Evolutionary conservation across 1,139 yeast species (phyloP).

Genomic region (Blastobotrys raffinosifermentans): DNA sequence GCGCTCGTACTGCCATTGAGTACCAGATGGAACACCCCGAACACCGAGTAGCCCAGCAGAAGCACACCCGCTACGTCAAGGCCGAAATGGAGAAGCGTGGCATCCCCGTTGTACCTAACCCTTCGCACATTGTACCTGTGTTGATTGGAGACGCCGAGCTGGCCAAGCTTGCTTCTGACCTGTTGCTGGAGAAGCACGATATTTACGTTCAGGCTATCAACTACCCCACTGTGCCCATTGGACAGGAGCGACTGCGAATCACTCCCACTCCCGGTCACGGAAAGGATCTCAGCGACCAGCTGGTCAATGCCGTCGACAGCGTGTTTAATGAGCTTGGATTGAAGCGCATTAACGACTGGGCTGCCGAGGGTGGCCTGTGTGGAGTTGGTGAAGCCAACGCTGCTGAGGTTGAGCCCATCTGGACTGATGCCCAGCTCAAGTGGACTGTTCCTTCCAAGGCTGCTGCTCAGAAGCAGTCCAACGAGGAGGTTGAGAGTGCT

Average conservation of each 20-base stretch:
- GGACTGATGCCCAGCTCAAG: slow-evolving; percentile 75
- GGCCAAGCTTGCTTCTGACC: slow-evolving; percentile 87
- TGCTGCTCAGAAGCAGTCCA: too few species aligned
- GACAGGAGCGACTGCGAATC: slow-evolving; percentile 90
- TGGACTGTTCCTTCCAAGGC: too few species aligned
- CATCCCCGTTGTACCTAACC: slow-evolving; percentile 94
- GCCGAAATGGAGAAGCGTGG: slow-evolving; percentile 61
- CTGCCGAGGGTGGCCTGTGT: slow-evolving; percentile 71
- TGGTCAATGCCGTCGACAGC: slow-evolving; percentile 71
- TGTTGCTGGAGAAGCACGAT: slow-evolving; percentile 72
- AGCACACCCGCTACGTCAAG: slow-evolving; percentile 81
- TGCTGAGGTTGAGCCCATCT: slow-evolving; percentile 47
- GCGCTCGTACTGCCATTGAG: slow-evolving; percentile 81
- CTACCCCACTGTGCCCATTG: slow-evolving; percentile 96
- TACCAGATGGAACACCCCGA: slow-evolving; percentile 71
- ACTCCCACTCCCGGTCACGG: slow-evolving; percentile 98
- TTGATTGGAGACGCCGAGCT: slow-evolving; percentile 90
- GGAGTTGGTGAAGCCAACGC: slow-evolving; percentile 63
- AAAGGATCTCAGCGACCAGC: slow-evolving; percentile 64
- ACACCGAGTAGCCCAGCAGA: slow-evolving; percentile 81
- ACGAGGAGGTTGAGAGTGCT: too few species aligned
- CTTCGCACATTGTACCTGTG: slow-evolving; percentile 94
- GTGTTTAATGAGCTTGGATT: slow-evolving; percentile 72
- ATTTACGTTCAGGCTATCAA: slow-evolving; percentile 97
- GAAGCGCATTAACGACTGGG: slow-evolving; percentile 77